A percentile compares a stretch with the other conserved stretches of the same genome.
phyloP scores from a whole-genome alignment of 768 basidiomycete species.

The Leccinum uliginosum region DNA sequence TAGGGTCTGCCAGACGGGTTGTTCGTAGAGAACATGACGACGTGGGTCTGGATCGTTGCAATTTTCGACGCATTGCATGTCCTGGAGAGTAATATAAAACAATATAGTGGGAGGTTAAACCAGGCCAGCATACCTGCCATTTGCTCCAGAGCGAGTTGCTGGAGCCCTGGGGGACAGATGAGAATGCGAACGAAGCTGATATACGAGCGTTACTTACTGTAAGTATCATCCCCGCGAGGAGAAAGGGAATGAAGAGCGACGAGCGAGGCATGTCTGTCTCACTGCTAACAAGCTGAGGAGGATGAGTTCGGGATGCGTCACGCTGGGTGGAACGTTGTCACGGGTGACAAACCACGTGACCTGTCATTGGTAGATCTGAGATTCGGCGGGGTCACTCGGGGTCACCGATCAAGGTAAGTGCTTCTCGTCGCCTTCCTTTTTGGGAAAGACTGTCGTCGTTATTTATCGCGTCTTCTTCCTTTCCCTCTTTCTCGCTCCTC shows the following conservation, averaged over 20 bases:
- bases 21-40: slow-evolving; percentile 77
- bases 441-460: slow-evolving; percentile 19
- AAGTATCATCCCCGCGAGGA: slow-evolving; percentile 90
- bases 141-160: slow-evolving; percentile 81
- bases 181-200: neutral
- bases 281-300: neutral
- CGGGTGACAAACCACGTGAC: slow-evolving; percentile 23
- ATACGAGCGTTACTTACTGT: slow-evolving; percentile 45
- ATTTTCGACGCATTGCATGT: slow-evolving; percentile 99
- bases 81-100: slow-evolving; percentile 38
- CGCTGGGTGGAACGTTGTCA: slow-evolving; percentile 6
- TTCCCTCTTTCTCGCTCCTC: slow-evolving; percentile 19
- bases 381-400: slow-evolving; percentile 21
- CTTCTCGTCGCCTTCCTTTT: slow-evolving; percentile 32
- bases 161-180: slow-evolving; percentile 49
- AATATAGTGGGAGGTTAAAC: neutral
- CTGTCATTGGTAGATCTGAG: slow-evolving; percentile 19
- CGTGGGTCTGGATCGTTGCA: slow-evolving; percentile 63
- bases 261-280: slow-evolving; percentile 54
- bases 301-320: slow-evolving; percentile 6
- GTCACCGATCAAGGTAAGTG: slow-evolving; percentile 25
- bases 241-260: slow-evolving; percentile 65
- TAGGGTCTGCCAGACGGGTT: slow-evolving; percentile 90
- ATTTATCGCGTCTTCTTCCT: slow-evolving; percentile 34
- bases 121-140: slow-evolving; percentile 56